Percentiles rank a stretch among this genome's conserved stretches.
Conservation (phyloP, 2,329 filamentous ascomycete genomes). For the Hypoxylon sp. region DNA sequence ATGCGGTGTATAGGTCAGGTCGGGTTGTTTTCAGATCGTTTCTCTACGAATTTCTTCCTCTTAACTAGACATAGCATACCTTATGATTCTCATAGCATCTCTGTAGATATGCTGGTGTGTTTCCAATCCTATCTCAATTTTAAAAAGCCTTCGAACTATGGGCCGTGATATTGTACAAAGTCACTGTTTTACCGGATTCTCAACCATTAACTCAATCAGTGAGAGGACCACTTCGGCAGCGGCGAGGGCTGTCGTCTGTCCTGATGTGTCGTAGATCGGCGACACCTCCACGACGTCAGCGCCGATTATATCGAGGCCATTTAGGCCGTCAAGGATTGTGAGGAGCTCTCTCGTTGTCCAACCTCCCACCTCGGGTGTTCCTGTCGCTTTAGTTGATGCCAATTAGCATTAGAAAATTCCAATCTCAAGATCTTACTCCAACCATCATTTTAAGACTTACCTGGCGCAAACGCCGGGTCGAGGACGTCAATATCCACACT, state of each 20-base stretch:
- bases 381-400: slow-evolving; percentile 68
- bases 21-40: slow-evolving; percentile 32
- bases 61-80: slow-evolving; percentile 38
- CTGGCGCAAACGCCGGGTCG: slow-evolving; percentile 78
- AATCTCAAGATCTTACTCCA: neutral
- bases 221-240: slow-evolving; percentile 82
- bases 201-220: slow-evolving; percentile 76
- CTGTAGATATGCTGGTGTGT: slow-evolving; percentile 31
- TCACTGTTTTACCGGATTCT: slow-evolving; percentile 53
- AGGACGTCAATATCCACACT: slow-evolving; percentile 86
- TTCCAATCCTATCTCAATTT: slow-evolving; percentile 33
- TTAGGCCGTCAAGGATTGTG: slow-evolving; percentile 78
- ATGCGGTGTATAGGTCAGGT: slow-evolving; percentile 47
- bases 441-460: slow-evolving; percentile 51
- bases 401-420: slow-evolving; percentile 7
- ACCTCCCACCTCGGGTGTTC: slow-evolving; percentile 84
- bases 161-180: neutral
- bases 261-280: slow-evolving; percentile 81
- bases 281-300: slow-evolving; percentile 87
- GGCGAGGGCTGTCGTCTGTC: slow-evolving; percentile 80
- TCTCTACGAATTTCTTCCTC: slow-evolving; percentile 28
- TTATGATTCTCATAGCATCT: slow-evolving; percentile 25
- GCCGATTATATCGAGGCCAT: slow-evolving; percentile 79
- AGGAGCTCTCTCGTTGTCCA: slow-evolving; percentile 86
- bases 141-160: neutral